Base-by-base conservation (phyloP, 1,284 basidiomycete species). In the Agaricales sp. region DNA sequence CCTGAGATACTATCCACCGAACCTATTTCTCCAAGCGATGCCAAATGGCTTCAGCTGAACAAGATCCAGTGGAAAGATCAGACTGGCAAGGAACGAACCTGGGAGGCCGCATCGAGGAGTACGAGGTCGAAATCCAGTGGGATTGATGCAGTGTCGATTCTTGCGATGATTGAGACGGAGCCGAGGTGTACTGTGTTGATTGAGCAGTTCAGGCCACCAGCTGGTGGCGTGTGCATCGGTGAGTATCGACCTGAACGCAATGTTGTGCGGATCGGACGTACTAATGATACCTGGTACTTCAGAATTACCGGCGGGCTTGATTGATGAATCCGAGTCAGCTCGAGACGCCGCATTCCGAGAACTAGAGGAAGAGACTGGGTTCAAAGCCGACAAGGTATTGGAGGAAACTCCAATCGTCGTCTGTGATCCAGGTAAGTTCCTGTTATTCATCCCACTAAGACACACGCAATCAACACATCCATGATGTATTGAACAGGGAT, bases 281-380 rank as follows among this genome's bases (percentile, higher is more conserved):
- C n/a, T 8, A 35, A 8, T 35, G 11, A 11, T n/a, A 35, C n/a
- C 30, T 8, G 8, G 30, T 11, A 8, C 11, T 35, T 8, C n/a
- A 35, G 41, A 43, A 19, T 19, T 43, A 11, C 41, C 41, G 11
- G 41, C 41, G 8, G 41, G 41, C 20, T 19, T 43, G 18, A 19
- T 43, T 8, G 41, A 43, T 19, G n/a, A 43, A 19, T n/a, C n/a
- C 8, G 41, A 43, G 20, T 43, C 41, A 8, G 11, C 41, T 19
- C 8, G 20, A 43, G 41, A 43, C n/a, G 41, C 41, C 8, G 41
- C 41, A 11, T 16, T 43, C 11, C 41, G 41, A 11, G 41, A 43
- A 19, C 41, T 43, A 19, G 41, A 43, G 20, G 41, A 43, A 21
- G 41, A 43, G 20, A 43, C 41, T 8, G 41, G 41, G 20, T 43